Percentiles rank a stretch among this genome's conserved stretches.
Evolutionary conservation across 2,329 filamentous ascomycete genomes (phyloP).

Genomic region (Ophiognomonia clavigignenti-juglandacearum): DNA sequence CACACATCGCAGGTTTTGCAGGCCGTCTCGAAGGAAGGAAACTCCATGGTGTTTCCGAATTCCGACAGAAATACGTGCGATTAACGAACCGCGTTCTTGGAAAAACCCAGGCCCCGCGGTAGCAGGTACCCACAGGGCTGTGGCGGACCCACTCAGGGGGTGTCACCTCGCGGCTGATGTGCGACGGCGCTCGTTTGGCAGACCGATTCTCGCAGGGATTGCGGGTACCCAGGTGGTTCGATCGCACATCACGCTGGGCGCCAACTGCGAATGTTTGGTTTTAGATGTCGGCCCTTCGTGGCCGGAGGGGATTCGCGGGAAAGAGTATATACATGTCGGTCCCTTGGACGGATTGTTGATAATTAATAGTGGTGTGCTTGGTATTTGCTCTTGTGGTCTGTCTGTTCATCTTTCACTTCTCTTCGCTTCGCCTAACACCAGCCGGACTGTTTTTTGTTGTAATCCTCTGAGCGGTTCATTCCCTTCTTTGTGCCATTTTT

Average conservation of each 20-base stretch:
- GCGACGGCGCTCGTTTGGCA: conserved; percentile 8
- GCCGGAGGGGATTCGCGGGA: no score
- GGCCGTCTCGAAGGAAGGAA: background rate
- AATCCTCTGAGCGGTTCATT: background rate
- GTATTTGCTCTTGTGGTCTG: no score
- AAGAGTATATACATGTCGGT: no score
- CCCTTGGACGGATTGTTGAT: background rate
- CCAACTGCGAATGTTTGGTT: background rate
- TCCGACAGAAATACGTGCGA: no score
- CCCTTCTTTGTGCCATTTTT: background rate
- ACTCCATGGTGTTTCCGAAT: background rate
- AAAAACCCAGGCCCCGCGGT: no score
- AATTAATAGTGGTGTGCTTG: no score
- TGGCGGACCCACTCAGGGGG: conserved; percentile 10
- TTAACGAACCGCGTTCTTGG: background rate
- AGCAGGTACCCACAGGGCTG: background rate
- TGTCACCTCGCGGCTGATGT: conserved; percentile 12
- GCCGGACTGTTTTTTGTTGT: conserved; percentile 11
- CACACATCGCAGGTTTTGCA: background rate
- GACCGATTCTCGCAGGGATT: conserved; percentile 1
- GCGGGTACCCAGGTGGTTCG: background rate
- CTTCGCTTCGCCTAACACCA: no score
- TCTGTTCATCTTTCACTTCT: no score
- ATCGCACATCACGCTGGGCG: background rate
- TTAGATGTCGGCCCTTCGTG: no score